Conservation (phyloP, 495 filamentous ascomycete genomes). For the Amorphotheca resinae region DNA sequence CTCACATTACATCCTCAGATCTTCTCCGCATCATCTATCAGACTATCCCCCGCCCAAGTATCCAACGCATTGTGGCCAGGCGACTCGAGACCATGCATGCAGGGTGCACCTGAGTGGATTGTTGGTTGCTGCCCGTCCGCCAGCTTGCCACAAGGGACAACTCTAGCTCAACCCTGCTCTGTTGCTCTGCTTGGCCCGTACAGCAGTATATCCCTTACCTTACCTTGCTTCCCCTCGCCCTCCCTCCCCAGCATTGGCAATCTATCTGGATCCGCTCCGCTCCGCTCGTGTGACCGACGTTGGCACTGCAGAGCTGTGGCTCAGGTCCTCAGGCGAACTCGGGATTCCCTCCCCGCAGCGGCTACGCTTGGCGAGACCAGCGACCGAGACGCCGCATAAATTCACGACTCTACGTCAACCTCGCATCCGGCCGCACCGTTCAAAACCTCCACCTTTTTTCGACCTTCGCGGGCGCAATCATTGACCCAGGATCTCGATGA, state of each 20-base stretch:
- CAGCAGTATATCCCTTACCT: too few relatives aligned
- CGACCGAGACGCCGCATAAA: conserved; percentile 1
- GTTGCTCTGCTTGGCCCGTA: too few relatives aligned
- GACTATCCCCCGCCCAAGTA: too few relatives aligned
- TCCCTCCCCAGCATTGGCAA: not conserved
- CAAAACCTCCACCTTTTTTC: not conserved
- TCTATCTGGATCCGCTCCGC: too few relatives aligned
- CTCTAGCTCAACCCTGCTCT: not conserved
- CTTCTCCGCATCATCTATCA: too few relatives aligned
- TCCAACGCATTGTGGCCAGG: too few relatives aligned
- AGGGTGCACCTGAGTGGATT: too few relatives aligned
- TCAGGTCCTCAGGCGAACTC: too few relatives aligned
- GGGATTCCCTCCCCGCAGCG: conserved; percentile 5
- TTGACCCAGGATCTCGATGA: conserved; percentile 8
- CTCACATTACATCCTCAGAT: too few relatives aligned
- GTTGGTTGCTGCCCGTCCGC: too few relatives aligned
- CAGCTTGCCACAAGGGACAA: not conserved
- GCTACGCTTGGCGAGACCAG: conserved; percentile 9
- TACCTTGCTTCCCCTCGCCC: not conserved
- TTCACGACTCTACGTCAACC: conserved; percentile 8
- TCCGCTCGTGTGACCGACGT: conserved; percentile 11
- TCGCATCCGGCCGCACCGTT: not conserved
- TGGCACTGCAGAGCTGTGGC: conserved; percentile 3
- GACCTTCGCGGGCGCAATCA: not conserved
- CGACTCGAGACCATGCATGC: too few relatives aligned